Evolutionary conservation across 1,284 basidiomycete species (phyloP).

Genomic region (Cryptococcus sp.): DNA sequence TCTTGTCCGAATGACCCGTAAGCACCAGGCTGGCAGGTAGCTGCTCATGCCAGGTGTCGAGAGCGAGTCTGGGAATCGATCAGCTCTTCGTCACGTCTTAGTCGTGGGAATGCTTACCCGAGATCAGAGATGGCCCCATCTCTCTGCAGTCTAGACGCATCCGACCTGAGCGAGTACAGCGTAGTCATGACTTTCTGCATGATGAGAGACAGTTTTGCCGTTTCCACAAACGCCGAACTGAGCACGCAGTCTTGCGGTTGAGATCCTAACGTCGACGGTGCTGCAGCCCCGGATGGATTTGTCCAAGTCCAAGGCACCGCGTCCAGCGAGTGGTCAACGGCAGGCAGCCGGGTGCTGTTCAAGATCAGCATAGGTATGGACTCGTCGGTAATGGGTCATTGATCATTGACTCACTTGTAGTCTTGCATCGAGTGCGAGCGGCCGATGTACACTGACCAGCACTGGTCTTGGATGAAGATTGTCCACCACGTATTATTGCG

Average conservation of each 20-base stretch:
- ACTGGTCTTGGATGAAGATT: conserved; percentile 26
- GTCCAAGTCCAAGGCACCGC: too few species aligned
- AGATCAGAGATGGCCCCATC: conserved; percentile 24
- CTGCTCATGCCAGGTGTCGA: conserved; percentile 64
- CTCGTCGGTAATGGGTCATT: conserved; percentile 8
- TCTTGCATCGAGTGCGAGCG: conserved; percentile 24
- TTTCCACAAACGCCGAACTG: conserved; percentile 59
- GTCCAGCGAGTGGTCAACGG: conserved; percentile 3
- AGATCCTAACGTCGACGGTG: not conserved
- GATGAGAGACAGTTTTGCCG: conserved; percentile 61
- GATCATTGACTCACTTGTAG: conserved; percentile 20
- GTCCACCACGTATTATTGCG: conserved; percentile 30
- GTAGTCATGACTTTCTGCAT: conserved; percentile 62
- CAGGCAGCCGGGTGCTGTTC: not conserved
- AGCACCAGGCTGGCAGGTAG: conserved; percentile 59
- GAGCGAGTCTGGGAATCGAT: conserved; percentile 31
- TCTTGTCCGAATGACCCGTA: conserved; percentile 56
- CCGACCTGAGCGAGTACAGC: conserved; percentile 51
- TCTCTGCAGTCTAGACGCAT: conserved; percentile 12
- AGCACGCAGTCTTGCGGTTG: conserved; percentile 19
- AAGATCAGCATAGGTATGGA: conserved; percentile 18
- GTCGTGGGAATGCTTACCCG: conserved; percentile 1
- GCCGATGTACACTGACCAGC: conserved; percentile 30
- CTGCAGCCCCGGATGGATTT: too few species aligned
- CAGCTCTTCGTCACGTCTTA: too few species aligned